These are phyloP conservation scores for Aspergillus funiculosus DNA, from an alignment of 495 filamentous ascomycete species.

Conservation along the genomic window DNA sequence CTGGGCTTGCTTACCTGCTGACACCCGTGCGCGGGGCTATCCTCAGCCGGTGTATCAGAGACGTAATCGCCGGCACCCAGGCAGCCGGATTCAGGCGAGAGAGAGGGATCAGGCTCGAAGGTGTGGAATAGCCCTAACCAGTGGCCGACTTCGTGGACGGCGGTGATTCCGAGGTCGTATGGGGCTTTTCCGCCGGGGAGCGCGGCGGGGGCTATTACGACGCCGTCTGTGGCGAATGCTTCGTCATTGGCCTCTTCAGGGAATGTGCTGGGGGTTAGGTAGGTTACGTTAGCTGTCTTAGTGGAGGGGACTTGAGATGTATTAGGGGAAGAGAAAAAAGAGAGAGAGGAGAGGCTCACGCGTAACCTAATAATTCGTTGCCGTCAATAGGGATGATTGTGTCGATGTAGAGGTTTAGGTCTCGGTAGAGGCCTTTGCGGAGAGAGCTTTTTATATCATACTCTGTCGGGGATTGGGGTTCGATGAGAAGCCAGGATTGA, in stretches of 20 bases:
- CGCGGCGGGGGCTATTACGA: not conserved
- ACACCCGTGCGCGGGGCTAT: not conserved
- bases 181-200: constrained; percentile 2
- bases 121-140: constrained; percentile 14
- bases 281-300: too few species aligned
- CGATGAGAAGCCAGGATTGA: not conserved
- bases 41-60: not conserved
- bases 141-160: constrained; percentile 14
- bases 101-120: not conserved
- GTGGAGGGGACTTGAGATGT: not conserved
- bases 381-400: not conserved
- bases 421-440: not conserved
- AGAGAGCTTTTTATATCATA: constrained; percentile 1
- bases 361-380: not conserved
- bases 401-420: not conserved
- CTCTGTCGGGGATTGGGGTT: not conserved
- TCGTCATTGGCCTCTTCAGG: not conserved
- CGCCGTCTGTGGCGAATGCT: not conserved
- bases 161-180: constrained; percentile 12
- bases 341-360: not conserved
- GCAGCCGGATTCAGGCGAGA: not conserved
- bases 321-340: not conserved
- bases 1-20: not conserved
- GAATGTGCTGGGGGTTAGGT: not conserved
- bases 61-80: not conserved